These are phyloP conservation scores for Oenanthe javanica DNA, from an alignment of 140 eudicot species.

Conservation along the genomic window DNA sequence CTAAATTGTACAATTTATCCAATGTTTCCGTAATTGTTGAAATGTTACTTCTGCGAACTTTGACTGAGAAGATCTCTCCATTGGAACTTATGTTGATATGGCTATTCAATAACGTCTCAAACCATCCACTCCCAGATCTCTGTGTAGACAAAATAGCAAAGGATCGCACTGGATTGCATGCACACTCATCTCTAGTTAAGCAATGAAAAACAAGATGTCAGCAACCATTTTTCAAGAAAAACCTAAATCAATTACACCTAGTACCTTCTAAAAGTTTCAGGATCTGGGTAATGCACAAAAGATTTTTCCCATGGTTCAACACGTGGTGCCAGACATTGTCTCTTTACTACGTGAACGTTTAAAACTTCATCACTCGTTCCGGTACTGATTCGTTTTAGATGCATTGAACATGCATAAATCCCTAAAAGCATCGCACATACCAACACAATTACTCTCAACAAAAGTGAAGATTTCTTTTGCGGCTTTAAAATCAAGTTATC, in stretches of 20 bases:
- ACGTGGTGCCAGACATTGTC: slow-evolving; percentile 31
- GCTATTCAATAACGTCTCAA: slow-evolving; percentile 55
- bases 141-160: slow-evolving; percentile 55
- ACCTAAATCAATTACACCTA: slow-evolving; percentile 2
- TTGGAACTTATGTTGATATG: slow-evolving; percentile 49
- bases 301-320: slow-evolving; percentile 39
- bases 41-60: slow-evolving; percentile 41
- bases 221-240: slow-evolving; percentile 8
- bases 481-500: slow-evolving; percentile 39
- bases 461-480: slow-evolving; percentile 48
- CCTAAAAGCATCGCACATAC: slow-evolving; percentile 57
- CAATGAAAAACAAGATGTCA: slow-evolving; percentile 12
- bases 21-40: slow-evolving; percentile 46
- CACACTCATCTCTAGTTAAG: slow-evolving; percentile 39
- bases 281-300: slow-evolving; percentile 59
- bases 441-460: slow-evolving; percentile 55
- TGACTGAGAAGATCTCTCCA: slow-evolving; percentile 54
- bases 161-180: slow-evolving; percentile 47
- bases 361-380: slow-evolving; percentile 24
- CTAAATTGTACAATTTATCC: slow-evolving; percentile 49
- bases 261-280: slow-evolving; percentile 51
- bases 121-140: slow-evolving; percentile 69
- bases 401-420: slow-evolving; percentile 54
- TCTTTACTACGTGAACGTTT: slow-evolving; percentile 27
- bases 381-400: slow-evolving; percentile 42